Base-by-base conservation (phyloP, 2,329 filamentous ascomycete species). In the Fusarium coffeatum region DNA sequence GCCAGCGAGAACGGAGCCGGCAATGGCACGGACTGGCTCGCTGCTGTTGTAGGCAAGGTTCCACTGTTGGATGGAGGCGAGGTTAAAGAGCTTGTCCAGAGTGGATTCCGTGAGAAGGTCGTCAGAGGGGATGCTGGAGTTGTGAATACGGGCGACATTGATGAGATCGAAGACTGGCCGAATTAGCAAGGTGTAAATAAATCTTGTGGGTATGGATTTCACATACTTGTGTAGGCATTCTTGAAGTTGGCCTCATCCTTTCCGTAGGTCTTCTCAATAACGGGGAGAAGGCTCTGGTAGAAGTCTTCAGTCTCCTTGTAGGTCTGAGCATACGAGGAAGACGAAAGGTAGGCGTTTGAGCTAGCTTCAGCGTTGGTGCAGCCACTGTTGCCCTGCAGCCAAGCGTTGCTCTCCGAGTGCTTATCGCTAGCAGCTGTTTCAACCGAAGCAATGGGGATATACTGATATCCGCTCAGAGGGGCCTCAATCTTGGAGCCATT, bases 41-140 rank as follows among this genome's bases (percentile, higher is more conserved):
- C 89, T 91, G 69, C 83, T 80, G 82, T 97, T 95, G 87, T 91
- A 97, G 55, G 93, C 93, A 16, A 96, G 88, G 75, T 90, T 91
- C 84, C 88, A 97, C 79, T 98, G 92, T 79, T 96, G 92, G 62
- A 84, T 82, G 77, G 94, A 89, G 72, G 94, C 94, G 32, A 96
- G 88, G n/a, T 87, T 86, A 72, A 87, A 86, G 59, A 96, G 87
- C 77, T 92, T 88, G 72, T 82, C 77, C 58, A 93, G 83, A 27
- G 86, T 86, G 3, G 84, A 81, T 40, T 82, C 73, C 48, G 89
- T 90, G 65, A 94, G 85, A 47, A 92, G 83, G 54, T 87, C 77
- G 25, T 81, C 76, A 6, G 86, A 85, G 27, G 87, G 84, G 74
- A 93, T 91, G 59, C 82, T 83, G 58, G 79, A 70, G 79, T 90